A percentile compares a stretch with the other conserved stretches of the same genome.
phyloP scores from a whole-genome alignment of 371 early-diverging fungal species.

The Quaeritorhiza haematococci region DNA sequence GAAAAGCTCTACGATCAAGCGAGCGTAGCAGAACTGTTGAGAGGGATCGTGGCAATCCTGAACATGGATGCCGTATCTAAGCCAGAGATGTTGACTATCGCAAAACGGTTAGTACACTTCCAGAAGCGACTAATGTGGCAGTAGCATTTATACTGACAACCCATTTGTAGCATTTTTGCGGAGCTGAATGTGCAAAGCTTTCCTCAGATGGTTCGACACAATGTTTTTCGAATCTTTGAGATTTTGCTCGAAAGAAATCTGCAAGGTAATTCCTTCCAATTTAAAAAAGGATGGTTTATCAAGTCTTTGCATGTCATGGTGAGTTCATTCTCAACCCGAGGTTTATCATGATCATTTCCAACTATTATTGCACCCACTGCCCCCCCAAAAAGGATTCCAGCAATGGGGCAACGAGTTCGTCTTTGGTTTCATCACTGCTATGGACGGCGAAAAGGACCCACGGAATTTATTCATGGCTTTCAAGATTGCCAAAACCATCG shows the following conservation, averaged over 20 bases:
- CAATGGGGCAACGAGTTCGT: conserved; percentile 62
- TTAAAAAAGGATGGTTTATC: too few relatives aligned
- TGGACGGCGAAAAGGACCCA: conserved; percentile 98
- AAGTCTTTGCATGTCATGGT: neutral
- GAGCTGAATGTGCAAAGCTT: conserved; percentile 58
- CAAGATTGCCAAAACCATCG: conserved; percentile 16
- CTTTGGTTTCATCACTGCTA: conserved; percentile 72
- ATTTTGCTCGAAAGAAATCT: conserved; percentile 22
- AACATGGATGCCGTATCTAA: conserved; percentile 18
- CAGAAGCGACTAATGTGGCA: too few relatives aligned
- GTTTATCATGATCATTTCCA: neutral
- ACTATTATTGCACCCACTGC: neutral
- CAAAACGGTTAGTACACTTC: conserved; percentile 9
- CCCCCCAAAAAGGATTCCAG: conserved; percentile 20
- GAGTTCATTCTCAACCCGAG: neutral
- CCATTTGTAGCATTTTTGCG: conserved; percentile 45
- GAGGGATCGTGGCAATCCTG: conserved; percentile 27
- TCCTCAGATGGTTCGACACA: conserved; percentile 51
- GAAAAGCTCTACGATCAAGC: conserved; percentile 41
- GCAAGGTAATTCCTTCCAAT: conserved; percentile 30
- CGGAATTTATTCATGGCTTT: conserved; percentile 86
- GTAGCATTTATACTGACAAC: too few relatives aligned
- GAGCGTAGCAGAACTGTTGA: conserved; percentile 31
- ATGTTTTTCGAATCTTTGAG: conserved; percentile 49
- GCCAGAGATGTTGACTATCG: conserved; percentile 23